phyloP scores from a whole-genome alignment of 768 basidiomycete genomes.

The Rhodosporidiobolus odoratus region DNA sequence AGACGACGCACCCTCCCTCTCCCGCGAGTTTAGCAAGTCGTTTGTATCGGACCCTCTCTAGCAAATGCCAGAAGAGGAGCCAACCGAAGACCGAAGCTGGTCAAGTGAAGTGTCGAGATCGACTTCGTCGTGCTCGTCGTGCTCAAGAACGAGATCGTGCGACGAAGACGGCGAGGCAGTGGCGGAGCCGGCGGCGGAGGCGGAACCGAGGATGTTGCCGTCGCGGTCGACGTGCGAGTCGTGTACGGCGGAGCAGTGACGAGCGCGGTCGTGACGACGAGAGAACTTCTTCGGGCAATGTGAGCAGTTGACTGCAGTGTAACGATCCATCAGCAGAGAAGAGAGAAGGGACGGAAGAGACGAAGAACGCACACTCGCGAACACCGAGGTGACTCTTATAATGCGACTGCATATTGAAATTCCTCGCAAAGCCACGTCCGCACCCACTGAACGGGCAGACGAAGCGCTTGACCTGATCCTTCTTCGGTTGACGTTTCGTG shows the following conservation, averaged over 20 bases:
- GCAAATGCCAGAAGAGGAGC: background rate
- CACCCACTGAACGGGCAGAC: conserved; percentile 38
- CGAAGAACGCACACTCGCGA: conserved; percentile 32
- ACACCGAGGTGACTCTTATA: conserved; percentile 37
- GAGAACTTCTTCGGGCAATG: conserved; percentile 40
- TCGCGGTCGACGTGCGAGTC: conserved; percentile 31
- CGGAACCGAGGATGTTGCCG: background rate
- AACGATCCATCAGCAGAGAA: background rate
- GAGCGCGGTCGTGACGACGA: conserved; percentile 40
- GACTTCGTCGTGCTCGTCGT: conserved; percentile 8
- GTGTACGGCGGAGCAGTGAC: conserved; percentile 41
- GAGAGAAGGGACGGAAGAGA: background rate
- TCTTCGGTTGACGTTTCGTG: conserved; percentile 32
- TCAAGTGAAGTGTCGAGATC: background rate
- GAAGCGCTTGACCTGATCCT: conserved; percentile 28
- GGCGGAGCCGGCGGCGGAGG: background rate
- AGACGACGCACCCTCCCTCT: background rate
- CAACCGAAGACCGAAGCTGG: background rate
- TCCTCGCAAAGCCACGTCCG: conserved; percentile 38
- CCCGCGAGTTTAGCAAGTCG: background rate
- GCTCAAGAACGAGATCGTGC: background rate
- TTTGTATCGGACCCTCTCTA: too few species aligned
- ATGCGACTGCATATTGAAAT: conserved; percentile 42
- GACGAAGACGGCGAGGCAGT: background rate
- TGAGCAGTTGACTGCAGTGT: conserved; percentile 27